Evolutionary conservation across 139 green algal genomes (phyloP).

Genomic region (Coccomyxa sp.): DNA sequence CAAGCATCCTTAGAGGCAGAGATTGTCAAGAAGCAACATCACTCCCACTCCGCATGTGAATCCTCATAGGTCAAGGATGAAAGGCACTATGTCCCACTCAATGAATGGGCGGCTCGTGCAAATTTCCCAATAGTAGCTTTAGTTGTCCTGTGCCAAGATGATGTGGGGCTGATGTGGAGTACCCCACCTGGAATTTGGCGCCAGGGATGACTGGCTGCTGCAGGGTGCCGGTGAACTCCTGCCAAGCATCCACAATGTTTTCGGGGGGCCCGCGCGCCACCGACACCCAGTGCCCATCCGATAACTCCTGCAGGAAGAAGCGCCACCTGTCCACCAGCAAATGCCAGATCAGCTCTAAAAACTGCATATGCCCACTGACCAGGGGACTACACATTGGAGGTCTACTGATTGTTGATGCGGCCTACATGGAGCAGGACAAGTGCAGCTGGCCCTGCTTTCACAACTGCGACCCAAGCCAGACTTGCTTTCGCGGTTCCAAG

Average conservation of each 20-base stretch:
- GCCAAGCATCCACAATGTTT: conserved; percentile 48
- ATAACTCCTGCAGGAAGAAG: conserved; percentile 53
- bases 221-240: conserved; percentile 14
- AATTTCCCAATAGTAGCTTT: no score
- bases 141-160: no score
- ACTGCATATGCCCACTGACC: background rate
- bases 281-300: conserved; percentile 50
- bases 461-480: no score
- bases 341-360: background rate
- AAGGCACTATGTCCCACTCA: no score
- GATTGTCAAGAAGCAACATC: no score
- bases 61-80: no score
- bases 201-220: background rate
- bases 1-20: no score
- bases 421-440: background rate
- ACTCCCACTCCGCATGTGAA: no score
- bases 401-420: background rate
- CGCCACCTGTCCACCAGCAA: conserved; percentile 23
- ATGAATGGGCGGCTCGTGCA: no score
- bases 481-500: no score
- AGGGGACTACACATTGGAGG: background rate
- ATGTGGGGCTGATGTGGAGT: no score
- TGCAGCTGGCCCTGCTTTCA: background rate
- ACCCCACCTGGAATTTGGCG: background rate
- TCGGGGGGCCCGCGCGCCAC: conserved; percentile 49